Percentiles rank a stretch among this genome's conserved stretches.
phyloP scores from a whole-genome alignment of 371 early-diverging fungal genomes.

The Synchytrium microbalum region DNA sequence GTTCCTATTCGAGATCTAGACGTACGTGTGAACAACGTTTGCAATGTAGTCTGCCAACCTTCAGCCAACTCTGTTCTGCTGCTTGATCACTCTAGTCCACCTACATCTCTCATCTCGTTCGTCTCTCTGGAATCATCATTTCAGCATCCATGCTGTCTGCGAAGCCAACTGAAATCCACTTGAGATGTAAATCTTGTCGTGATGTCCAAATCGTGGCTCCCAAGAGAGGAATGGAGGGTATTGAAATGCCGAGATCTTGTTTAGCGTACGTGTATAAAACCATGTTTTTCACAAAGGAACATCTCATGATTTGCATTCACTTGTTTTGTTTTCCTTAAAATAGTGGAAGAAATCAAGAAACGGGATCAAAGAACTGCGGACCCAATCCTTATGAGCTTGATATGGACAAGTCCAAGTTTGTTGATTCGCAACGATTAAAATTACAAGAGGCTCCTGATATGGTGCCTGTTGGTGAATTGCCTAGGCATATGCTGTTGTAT shows the following conservation, averaged over 20 bases:
- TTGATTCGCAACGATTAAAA: conserved; percentile 97
- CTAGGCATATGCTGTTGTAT: conserved; percentile 89
- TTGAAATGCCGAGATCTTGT: conserved; percentile 81
- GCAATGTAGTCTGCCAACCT: not conserved
- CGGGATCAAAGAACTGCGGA: conserved; percentile 55
- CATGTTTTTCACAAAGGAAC: too few relatives aligned
- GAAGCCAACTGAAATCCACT: conserved; percentile 78
- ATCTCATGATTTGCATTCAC: too few relatives aligned
- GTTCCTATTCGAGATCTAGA: conserved; percentile 78
- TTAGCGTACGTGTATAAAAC: conserved; percentile 51
- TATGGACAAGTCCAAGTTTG: conserved; percentile 92
- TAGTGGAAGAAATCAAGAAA: conserved; percentile 17
- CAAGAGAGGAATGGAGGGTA: conserved; percentile 75
- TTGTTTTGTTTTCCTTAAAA: not conserved
- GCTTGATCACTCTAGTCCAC: conserved; percentile 48
- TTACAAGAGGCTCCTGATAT: conserved; percentile 98
- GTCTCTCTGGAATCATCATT: conserved; percentile 96
- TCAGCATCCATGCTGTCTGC: conserved; percentile 85
- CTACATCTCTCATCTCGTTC: conserved; percentile 88
- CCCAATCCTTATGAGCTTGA: conserved; percentile 94
- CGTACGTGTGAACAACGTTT: conserved; percentile 28
- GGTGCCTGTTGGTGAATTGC: conserved; percentile 98
- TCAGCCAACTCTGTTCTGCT: not conserved
- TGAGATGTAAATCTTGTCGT: conserved; percentile 84
- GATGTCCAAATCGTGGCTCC: conserved; percentile 69